A percentile compares a stretch with the other conserved stretches of the same genome.
Conservation (phyloP, 495 filamentous ascomycete species). For the Hypoxylon trugodes region DNA sequence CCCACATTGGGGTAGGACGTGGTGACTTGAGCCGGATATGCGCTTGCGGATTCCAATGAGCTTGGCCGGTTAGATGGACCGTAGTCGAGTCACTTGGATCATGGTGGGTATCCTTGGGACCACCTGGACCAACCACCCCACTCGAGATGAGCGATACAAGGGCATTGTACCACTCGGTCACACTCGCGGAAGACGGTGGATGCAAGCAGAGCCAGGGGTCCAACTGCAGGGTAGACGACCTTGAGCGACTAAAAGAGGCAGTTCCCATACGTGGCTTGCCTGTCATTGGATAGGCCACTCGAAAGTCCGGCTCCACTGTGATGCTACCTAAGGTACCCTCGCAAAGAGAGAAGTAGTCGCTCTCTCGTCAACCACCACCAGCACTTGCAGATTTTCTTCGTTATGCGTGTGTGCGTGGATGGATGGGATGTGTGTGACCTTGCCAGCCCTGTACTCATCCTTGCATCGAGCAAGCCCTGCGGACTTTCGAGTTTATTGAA, state of each 20-base stretch:
- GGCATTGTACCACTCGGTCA: constrained; percentile 47
- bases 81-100: constrained; percentile 40
- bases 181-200: constrained; percentile 44
- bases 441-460: constrained; percentile 45
- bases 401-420: neutral
- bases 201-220: constrained; percentile 44
- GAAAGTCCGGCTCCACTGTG: constrained; percentile 40
- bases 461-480: constrained; percentile 39
- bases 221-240: constrained; percentile 37
- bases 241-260: constrained; percentile 43
- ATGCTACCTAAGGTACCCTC: constrained; percentile 29
- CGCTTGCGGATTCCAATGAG: constrained; percentile 57
- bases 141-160: constrained; percentile 36
- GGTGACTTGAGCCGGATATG: constrained; percentile 45
- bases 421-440: constrained; percentile 24
- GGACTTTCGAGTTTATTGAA: constrained; percentile 38
- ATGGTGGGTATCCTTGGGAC: constrained; percentile 44
- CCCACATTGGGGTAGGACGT: constrained; percentile 41
- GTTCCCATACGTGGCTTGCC: constrained; percentile 39
- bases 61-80: constrained; percentile 51
- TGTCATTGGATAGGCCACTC: constrained; percentile 28
- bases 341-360: constrained; percentile 23
- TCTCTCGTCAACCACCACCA: constrained; percentile 35
- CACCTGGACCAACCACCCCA: constrained; percentile 47
- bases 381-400: constrained; percentile 40